Base-by-base conservation (phyloP, 805 yeast genomes). In the Starmera quercuum region DNA sequence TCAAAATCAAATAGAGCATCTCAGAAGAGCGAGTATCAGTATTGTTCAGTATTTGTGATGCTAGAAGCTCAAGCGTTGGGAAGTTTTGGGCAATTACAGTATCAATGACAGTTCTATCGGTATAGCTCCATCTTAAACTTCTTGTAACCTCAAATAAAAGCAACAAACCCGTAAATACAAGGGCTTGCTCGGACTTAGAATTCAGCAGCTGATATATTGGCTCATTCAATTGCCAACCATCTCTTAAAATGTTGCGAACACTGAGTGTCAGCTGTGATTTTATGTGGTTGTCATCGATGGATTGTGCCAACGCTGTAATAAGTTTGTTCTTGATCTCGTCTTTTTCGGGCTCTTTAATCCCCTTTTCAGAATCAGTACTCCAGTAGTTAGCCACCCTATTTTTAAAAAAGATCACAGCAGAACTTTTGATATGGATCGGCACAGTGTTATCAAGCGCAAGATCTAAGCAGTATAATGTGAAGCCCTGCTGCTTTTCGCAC, bases 351-450 rank as follows among this genome's bases (percentile, higher is more conserved):
- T 41, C 36, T 12, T 42, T 46, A 29, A 70, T 61, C 5, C 53
- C 55, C n/a, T 48, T 49, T 10, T 47, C 58, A 10, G 42, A 38
- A 4, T 47, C 31, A 27, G 42, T 47, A 17, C 58, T 56, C 87
- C 88, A 80, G 34, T 67, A 63, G 26, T 66, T 59, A 26, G 66
- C 66, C 21, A 81, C 61, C 36, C 73, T 64, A 53, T 82, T 82
- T 51, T 83, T 83, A 54, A 80, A 73, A 50, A 73, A 79, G 6
- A 83, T 80, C 0, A 82, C 78, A 6, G 81, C 68, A 10, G 84
- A 79, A 39, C 72, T 60, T 38, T 75, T 65, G 32, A 75, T 66
- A 10, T 63, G 61, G 6, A 46, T 39, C 5, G 73, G 59, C 20
- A 64, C 57, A 4, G 61, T 55, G 4, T 53, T 53, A 43, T 76